phyloP scores from a whole-genome alignment of 2,329 filamentous ascomycete genomes.

The Phaeosphaeria sp. region DNA sequence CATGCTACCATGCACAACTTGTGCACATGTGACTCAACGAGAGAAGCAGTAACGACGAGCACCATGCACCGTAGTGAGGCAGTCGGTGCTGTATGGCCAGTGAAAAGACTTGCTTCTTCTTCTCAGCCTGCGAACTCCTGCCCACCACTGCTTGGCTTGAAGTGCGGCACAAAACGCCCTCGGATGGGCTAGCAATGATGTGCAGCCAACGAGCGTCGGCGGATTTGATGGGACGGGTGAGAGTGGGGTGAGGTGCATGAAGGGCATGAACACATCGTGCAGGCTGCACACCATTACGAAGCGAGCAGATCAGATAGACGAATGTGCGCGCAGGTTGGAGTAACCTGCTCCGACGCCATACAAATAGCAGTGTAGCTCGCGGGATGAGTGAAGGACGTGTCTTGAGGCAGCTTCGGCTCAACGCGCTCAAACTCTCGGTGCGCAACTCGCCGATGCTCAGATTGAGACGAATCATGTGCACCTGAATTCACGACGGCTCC shows the following conservation, averaged over 20 bases:
- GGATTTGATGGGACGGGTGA: constrained; percentile 11
- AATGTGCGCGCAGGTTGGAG: constrained; percentile 7
- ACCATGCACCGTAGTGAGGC: not conserved
- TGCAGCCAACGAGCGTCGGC: constrained; percentile 13
- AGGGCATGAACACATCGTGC: constrained; percentile 33
- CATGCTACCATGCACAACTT: not conserved
- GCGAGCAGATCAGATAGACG: constrained; percentile 12
- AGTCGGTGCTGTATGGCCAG: not conserved
- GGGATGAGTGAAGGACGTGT: not conserved
- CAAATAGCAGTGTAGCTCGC: constrained; percentile 1
- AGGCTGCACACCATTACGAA: constrained; percentile 24
- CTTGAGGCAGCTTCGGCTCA: not conserved
- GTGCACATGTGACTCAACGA: not conserved
- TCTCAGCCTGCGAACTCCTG: not conserved
- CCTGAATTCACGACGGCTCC: constrained; percentile 7
- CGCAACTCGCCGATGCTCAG: not conserved
- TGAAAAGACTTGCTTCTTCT: constrained; percentile 1
- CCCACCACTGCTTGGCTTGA: not conserved
- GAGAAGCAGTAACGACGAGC: not conserved
- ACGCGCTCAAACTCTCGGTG: not conserved
- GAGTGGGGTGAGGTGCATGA: constrained; percentile 23
- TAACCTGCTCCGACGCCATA: not conserved
- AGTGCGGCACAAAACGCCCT: constrained; percentile 2
- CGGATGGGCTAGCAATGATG: constrained; percentile 1
- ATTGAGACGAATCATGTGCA: constrained; percentile 6